A percentile compares a stretch with the other conserved stretches of the same genome.
Evolutionary conservation across 2,329 filamentous ascomycete genomes (phyloP).

Genomic region (Teratosphaeria viscida): DNA sequence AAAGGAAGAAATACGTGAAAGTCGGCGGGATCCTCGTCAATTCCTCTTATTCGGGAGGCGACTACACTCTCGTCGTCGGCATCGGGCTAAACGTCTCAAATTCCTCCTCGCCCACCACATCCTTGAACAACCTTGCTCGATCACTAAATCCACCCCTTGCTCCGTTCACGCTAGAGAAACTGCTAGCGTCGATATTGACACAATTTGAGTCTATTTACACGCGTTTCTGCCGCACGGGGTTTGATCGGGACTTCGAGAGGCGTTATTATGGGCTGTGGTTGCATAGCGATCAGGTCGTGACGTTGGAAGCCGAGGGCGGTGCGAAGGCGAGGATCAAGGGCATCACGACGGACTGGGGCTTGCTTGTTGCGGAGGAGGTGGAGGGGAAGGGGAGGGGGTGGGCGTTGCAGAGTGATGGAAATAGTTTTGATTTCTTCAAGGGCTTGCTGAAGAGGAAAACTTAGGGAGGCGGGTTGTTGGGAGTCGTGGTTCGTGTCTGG

Average conservation of each 20-base stretch:
- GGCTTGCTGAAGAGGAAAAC: slow-evolving; percentile 71
- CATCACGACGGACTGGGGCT: slow-evolving; percentile 83
- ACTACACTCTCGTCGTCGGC: slow-evolving; percentile 78
- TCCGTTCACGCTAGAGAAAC: slow-evolving; percentile 62
- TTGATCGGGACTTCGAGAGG: slow-evolving; percentile 60
- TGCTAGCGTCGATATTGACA: slow-evolving; percentile 71
- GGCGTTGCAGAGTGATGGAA: slow-evolving; percentile 88
- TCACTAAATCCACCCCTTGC: slow-evolving; percentile 21
- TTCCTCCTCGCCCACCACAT: slow-evolving; percentile 79
- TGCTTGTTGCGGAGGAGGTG: slow-evolving; percentile 74
- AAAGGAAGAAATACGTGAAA: slow-evolving; percentile 73
- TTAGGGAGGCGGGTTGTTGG: not conserved
- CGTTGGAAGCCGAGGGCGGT: slow-evolving; percentile 70
- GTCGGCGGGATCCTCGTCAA: slow-evolving; percentile 91
- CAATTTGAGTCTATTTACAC: slow-evolving; percentile 68
- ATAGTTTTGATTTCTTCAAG: slow-evolving; percentile 96
- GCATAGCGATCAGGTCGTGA: slow-evolving; percentile 58
- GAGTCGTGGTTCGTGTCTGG: not conserved
- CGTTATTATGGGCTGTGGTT: slow-evolving; percentile 79
- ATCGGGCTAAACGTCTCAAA: slow-evolving; percentile 77
- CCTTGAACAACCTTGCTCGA: slow-evolving; percentile 55
- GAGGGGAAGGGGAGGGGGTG: slow-evolving; percentile 66
- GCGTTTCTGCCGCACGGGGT: slow-evolving; percentile 65
- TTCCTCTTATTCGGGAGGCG: slow-evolving; percentile 63
- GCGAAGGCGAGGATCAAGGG: slow-evolving; percentile 67